These are phyloP conservation scores for Hymenoscyphus albidus DNA, from an alignment of 2,329 filamentous ascomycete species.

Conservation along the genomic window DNA sequence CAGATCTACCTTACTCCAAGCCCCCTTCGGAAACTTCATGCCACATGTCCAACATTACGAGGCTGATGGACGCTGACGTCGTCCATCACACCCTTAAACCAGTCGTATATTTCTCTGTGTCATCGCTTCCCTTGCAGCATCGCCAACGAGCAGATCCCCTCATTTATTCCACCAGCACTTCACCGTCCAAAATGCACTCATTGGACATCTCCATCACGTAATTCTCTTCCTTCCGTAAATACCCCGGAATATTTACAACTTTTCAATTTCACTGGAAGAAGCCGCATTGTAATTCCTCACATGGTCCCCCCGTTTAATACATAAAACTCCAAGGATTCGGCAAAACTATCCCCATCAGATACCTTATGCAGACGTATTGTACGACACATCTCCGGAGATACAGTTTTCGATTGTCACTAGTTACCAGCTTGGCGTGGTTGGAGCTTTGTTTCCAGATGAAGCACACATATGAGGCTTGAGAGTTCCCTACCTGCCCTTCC, in stretches of 20 bases:
- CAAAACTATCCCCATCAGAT: not conserved
- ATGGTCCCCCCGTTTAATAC: not conserved
- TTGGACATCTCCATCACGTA: not conserved
- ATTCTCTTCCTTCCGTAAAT: not conserved
- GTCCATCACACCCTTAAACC: not conserved
- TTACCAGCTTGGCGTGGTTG: slow-evolving; percentile 3
- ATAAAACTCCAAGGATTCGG: not conserved
- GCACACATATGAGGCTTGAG: not conserved
- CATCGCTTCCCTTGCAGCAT: not conserved
- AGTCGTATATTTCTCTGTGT: not conserved
- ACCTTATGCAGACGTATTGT: not conserved
- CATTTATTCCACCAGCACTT: not conserved
- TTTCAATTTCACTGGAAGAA: not conserved
- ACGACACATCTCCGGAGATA: slow-evolving; percentile 20
- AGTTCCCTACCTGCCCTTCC: not conserved
- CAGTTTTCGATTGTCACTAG: slow-evolving; percentile 23
- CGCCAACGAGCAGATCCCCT: not conserved
- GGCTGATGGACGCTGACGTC: slow-evolving; percentile 3
- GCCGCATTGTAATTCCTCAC: not conserved
- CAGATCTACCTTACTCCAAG: not conserved
- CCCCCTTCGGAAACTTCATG: not conserved
- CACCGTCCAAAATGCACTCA: not conserved
- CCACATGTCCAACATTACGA: not conserved
- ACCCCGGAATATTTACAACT: not conserved
- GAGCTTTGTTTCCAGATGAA: slow-evolving; percentile 4